Percentiles rank a stretch among this genome's conserved stretches.
Evolutionary conservation across 75 land plant species (phyloP).

Genomic region (Cupressus sempervirens): DNA sequence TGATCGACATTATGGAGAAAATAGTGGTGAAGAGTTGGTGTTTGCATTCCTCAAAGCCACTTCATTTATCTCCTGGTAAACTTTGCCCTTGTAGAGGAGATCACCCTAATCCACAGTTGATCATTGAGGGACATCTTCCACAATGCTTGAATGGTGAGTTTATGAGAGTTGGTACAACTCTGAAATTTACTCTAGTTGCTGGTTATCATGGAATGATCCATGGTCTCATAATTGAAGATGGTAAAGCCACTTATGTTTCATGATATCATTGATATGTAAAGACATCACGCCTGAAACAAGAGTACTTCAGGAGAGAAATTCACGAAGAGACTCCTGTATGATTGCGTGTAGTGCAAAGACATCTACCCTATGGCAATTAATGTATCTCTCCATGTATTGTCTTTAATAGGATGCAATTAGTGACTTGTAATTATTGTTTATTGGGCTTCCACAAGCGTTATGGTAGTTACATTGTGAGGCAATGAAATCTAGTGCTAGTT

Average conservation of each 20-base stretch:
- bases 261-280: conserved; percentile 88
- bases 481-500: too few species aligned
- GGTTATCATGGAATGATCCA: conserved; percentile 89
- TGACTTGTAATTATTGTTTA: too few species aligned
- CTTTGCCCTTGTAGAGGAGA: conserved; percentile 59
- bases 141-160: conserved; percentile 89
- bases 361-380: too few species aligned
- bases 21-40: conserved; percentile 35
- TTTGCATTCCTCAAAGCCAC: conserved; percentile 34
- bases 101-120: conserved; percentile 40
- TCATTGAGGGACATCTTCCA: conserved; percentile 58
- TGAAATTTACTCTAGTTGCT: conserved; percentile 73
- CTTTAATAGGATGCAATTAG: too few species aligned
- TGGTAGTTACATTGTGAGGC: too few species aligned
- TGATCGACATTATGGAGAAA: conserved; percentile 50
- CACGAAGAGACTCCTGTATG: too few species aligned
- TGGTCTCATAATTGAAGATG: conserved; percentile 89
- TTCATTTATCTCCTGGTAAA: conserved; percentile 53
- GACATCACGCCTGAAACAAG: conserved; percentile 84
- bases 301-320: conserved; percentile 75
- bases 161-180: conserved; percentile 82
- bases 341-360: too few species aligned
- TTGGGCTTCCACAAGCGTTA: too few species aligned
- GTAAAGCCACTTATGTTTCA: conserved; percentile 92
- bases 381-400: too few species aligned